Conservation (phyloP, 2,329 filamentous ascomycete genomes). For the Ophiobolus disseminans region DNA sequence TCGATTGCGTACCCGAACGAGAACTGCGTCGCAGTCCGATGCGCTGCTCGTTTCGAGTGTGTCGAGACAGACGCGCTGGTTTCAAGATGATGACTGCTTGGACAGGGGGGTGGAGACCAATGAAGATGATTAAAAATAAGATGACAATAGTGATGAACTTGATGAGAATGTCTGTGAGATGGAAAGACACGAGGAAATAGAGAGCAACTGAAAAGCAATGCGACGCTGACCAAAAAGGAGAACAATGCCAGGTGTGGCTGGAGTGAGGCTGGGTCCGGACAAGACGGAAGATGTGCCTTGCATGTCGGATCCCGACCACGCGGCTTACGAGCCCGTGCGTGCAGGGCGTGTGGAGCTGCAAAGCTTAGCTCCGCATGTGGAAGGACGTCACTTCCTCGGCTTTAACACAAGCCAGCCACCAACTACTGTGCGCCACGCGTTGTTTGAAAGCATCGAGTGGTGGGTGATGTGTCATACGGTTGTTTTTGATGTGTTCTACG, state of each 20-base stretch:
- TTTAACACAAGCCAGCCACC: too few species aligned
- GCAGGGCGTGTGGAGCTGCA: constrained; percentile 2
- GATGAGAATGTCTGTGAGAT: not conserved
- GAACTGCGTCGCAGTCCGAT: constrained; percentile 24
- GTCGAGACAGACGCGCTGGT: constrained; percentile 11
- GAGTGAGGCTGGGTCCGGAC: not conserved
- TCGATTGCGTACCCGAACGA: constrained; percentile 16
- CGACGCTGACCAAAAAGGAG: not conserved
- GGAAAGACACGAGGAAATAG: not conserved
- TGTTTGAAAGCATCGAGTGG: too few species aligned
- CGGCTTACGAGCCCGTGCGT: not conserved
- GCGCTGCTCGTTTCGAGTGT: constrained; percentile 26
- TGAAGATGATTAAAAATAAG: not conserved
- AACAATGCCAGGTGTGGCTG: not conserved
- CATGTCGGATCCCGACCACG: not conserved
- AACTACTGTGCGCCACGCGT: too few species aligned
- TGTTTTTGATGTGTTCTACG: not conserved
- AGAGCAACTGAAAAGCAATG: not conserved
- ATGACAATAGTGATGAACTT: not conserved
- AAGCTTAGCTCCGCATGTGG: not conserved
- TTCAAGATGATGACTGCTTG: constrained; percentile 11
- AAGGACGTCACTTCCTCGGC: constrained; percentile 7
- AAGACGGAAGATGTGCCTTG: too few species aligned
- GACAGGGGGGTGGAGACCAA: not conserved
- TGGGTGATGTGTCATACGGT: too few species aligned